phyloP scores from a whole-genome alignment of 2,329 filamentous ascomycete genomes.

The Aspergillus sp. region DNA sequence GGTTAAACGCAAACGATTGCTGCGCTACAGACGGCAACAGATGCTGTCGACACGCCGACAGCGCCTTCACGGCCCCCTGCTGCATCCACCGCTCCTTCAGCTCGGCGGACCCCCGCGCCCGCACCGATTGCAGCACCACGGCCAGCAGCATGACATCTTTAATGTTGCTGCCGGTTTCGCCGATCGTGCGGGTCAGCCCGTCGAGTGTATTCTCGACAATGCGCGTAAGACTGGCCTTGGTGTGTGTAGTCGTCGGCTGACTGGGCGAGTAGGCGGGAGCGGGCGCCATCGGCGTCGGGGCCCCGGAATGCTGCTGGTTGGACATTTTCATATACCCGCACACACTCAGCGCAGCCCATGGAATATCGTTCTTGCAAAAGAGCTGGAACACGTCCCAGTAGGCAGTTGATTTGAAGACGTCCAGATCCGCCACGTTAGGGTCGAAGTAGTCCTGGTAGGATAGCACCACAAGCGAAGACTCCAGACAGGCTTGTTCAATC shows the following conservation, averaged over 20 bases:
- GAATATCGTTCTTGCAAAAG: slow-evolving; percentile 33
- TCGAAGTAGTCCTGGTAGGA: slow-evolving; percentile 38
- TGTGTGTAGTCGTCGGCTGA: slow-evolving; percentile 8
- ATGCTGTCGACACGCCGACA: slow-evolving; percentile 24
- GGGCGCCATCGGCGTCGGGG: not conserved
- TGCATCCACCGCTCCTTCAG: slow-evolving; percentile 30
- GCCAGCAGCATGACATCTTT: slow-evolving; percentile 36
- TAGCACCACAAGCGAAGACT: slow-evolving; percentile 29
- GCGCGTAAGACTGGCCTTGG: slow-evolving; percentile 29
- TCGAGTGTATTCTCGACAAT: slow-evolving; percentile 35
- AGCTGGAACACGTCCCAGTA: slow-evolving; percentile 33
- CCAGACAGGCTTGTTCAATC: slow-evolving; percentile 26
- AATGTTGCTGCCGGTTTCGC: slow-evolving; percentile 30
- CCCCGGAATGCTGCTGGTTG: slow-evolving; percentile 3
- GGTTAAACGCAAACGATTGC: not conserved
- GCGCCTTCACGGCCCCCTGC: slow-evolving; percentile 27
- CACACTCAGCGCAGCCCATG: slow-evolving; percentile 33
- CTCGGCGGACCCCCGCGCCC: slow-evolving; percentile 28
- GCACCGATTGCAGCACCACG: slow-evolving; percentile 32
- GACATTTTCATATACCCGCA: slow-evolving; percentile 32
- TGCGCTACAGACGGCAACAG: slow-evolving; percentile 15
- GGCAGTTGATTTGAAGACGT: slow-evolving; percentile 23
- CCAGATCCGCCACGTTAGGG: slow-evolving; percentile 30
- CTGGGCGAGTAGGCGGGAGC: not conserved
- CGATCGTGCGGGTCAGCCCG: slow-evolving; percentile 28